These are phyloP conservation scores for Arthromyces matolae DNA, from an alignment of 768 basidiomycete species.

Conservation along the genomic window DNA sequence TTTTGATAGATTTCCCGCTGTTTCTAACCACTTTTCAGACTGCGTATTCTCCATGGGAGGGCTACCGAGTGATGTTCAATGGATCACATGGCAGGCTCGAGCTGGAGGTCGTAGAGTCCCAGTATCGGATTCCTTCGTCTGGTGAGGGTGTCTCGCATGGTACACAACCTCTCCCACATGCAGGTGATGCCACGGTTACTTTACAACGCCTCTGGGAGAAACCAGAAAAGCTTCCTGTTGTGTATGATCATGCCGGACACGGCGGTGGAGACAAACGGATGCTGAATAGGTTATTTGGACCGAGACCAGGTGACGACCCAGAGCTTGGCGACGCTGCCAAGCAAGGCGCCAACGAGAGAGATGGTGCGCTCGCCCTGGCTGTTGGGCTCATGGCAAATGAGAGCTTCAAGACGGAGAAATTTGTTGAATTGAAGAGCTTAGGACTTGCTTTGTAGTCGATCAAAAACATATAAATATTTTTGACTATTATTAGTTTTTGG, in stretches of 20 bases:
- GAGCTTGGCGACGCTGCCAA: conserved; percentile 42
- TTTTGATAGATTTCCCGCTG: not conserved
- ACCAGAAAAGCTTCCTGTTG: conserved; percentile 37
- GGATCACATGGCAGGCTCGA: conserved; percentile 49
- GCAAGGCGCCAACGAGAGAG: conserved; percentile 43
- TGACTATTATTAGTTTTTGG: too few species aligned
- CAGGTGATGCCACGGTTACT: conserved; percentile 39
- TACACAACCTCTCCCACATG: conserved; percentile 35
- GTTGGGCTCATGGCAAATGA: conserved; percentile 48
- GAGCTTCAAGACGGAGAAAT: conserved; percentile 43
- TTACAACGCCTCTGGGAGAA: conserved; percentile 43
- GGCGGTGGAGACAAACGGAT: conserved; percentile 47
- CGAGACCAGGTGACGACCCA: conserved; percentile 35
- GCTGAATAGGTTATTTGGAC: conserved; percentile 46
- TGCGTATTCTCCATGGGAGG: conserved; percentile 43
- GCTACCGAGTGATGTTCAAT: conserved; percentile 52
- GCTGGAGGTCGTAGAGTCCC: conserved; percentile 46
- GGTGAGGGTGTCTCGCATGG: conserved; percentile 34
- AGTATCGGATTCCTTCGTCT: conserved; percentile 29
- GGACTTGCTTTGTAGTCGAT: conserved; percentile 25
- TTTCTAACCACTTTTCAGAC: conserved; percentile 22
- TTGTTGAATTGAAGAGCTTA: conserved; percentile 34
- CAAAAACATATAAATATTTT: too few species aligned
- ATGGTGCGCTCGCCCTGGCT: conserved; percentile 44
- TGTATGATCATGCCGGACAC: conserved; percentile 39